Percentiles rank a stretch among this genome's conserved stretches.
Evolutionary conservation across 805 yeast genomes (phyloP).

Genomic region (Starmerella potacharoeniae): DNA sequence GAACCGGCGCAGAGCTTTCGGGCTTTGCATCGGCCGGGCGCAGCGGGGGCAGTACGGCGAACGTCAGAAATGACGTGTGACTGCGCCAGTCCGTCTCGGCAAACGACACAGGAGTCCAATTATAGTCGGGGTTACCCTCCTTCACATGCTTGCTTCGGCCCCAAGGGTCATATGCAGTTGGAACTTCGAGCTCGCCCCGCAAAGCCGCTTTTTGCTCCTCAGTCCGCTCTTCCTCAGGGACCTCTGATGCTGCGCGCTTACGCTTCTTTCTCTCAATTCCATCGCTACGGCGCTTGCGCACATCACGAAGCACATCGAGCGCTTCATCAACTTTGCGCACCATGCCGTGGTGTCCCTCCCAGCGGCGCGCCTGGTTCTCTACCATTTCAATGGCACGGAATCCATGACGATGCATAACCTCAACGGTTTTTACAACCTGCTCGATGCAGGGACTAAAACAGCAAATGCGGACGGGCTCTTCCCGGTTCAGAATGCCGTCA

Average conservation of each 20-base stretch:
- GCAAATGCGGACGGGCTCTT: slow-evolving; percentile 51
- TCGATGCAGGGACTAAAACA: slow-evolving; percentile 98
- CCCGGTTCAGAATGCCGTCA: slow-evolving; percentile 28
- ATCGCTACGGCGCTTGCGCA: slow-evolving; percentile 57
- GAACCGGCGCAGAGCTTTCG: background rate
- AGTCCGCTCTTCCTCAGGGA: slow-evolving; percentile 17
- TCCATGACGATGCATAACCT: slow-evolving; percentile 58
- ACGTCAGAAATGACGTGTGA: slow-evolving; percentile 88
- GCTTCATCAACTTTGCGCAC: slow-evolving; percentile 71
- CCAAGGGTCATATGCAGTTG: slow-evolving; percentile 61
- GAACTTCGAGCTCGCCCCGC: slow-evolving; percentile 11
- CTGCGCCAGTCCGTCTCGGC: slow-evolving; percentile 78
- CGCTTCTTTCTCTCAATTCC: slow-evolving; percentile 28
- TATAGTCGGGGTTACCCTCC: slow-evolving; percentile 73
- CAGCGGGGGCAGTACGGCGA: slow-evolving; percentile 50
- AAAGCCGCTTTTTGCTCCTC: slow-evolving; percentile 22
- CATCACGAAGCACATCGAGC: slow-evolving; percentile 64
- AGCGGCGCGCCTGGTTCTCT: slow-evolving; percentile 70
- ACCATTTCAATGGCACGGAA: slow-evolving; percentile 88
- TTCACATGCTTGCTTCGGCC: slow-evolving; percentile 76
- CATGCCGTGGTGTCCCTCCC: slow-evolving; percentile 89
- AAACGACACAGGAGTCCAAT: slow-evolving; percentile 79
- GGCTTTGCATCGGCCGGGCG: background rate
- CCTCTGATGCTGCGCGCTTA: slow-evolving; percentile 14
- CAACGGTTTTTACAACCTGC: slow-evolving; percentile 82